A percentile compares a stretch with the other conserved stretches of the same genome.
Evolutionary conservation across 306 rosid species (phyloP).

Genomic region (Begonia peltatifolia): DNA sequence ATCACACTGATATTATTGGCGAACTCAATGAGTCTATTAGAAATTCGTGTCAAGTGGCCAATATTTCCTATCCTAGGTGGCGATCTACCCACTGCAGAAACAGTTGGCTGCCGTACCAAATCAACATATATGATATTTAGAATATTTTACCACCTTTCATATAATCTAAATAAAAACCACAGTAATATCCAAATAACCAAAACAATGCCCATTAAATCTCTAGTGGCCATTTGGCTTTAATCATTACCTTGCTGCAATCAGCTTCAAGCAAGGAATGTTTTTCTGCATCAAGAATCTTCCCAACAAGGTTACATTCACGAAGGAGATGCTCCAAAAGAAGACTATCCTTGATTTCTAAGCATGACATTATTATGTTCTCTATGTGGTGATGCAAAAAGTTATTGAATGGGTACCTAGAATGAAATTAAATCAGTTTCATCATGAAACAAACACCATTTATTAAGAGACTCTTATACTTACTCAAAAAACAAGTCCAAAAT

Average conservation of each 20-base stretch:
- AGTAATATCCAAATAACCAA: too few relatives aligned
- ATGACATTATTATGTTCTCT: constrained; percentile 62
- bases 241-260: constrained; percentile 47
- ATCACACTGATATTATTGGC: constrained; percentile 52
- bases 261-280: constrained; percentile 40
- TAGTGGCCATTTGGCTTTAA: neutral
- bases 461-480: constrained; percentile 35
- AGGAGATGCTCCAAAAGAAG: constrained; percentile 64
- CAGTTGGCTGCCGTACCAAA: constrained; percentile 61
- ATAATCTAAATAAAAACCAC: too few relatives aligned
- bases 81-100: constrained; percentile 51
- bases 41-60: constrained; percentile 86
- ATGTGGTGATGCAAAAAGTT: constrained; percentile 91
- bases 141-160: neutral
- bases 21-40: constrained; percentile 75
- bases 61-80: constrained; percentile 78
- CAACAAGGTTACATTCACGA: constrained; percentile 61
- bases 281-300: constrained; percentile 67
- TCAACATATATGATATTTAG: constrained; percentile 8
- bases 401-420: constrained; percentile 81
- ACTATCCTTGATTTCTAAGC: constrained; percentile 82
- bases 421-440: constrained; percentile 17
- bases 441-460: constrained; percentile 7
- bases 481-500: constrained; percentile 75
- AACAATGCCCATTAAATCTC: too few relatives aligned